Evolutionary conservation across 441 rosid species (phyloP), one percentile per base, ranked within the genome.

Genomic region (Flueggea neowawraea): DNA sequence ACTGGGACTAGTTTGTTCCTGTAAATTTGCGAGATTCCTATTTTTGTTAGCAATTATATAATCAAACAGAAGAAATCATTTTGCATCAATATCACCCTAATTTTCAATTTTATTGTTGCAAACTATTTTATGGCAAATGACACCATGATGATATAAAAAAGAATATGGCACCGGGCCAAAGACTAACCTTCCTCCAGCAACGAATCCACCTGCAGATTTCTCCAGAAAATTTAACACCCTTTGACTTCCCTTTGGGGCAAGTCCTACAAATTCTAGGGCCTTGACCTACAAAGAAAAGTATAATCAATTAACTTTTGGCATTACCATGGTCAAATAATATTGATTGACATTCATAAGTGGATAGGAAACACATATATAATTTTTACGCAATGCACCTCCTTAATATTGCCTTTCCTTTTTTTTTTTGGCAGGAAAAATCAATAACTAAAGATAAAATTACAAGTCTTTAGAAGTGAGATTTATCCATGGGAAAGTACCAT

Each of bases 241-340:
- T 73, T 75, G 89, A 73, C 97, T 91, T 80, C 99, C 99, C 70
- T 79, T 82, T 12, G 97, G 97, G 41, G 99, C 97, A 44, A 95
- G 75, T 67, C 95, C 89, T 33, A 82, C 69, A 73, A 39, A 88
- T 67, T 95, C 97, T 65, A 95, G 80, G 58, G 66, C 72, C 82
- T 81, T 95, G 49, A 95, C 95, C 97, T 95, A 62, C 15, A 69
- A 51, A 31, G 12, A 13, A 52, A 31, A 56, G 43, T 52, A 52
- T 45, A 14, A 60, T 2, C 28, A 22, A 2, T 22, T 62, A 44
- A 60, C 0, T 14, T 4, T 47, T 47, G 9, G 4, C 50, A 6
- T 43, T 47, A 12, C 50, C n/a, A 10, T 47, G 50, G 12, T 47
- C n/a, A 47, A 47, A 43, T 6, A 43, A 43, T 43, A 43, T 43